phyloP scores from a whole-genome alignment of 2,329 filamentous ascomycete genomes.

The Fusarium begoniae region DNA sequence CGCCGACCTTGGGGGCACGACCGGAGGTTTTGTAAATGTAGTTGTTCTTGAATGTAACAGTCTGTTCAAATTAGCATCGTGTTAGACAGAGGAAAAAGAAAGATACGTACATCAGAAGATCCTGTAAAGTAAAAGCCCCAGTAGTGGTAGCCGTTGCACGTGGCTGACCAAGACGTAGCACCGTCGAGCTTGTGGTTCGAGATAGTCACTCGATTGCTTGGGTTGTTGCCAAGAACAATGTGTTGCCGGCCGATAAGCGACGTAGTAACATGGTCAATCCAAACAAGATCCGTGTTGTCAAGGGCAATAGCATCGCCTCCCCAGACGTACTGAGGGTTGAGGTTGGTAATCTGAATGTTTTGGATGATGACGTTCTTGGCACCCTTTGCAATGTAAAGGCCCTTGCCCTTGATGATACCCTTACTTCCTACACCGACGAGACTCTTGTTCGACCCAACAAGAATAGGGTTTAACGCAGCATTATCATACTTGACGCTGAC shows the following conservation, averaged over 20 bases:
- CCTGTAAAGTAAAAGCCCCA: conserved; percentile 66
- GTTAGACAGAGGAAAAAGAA: too few species aligned
- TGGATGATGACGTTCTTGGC: conserved; percentile 67
- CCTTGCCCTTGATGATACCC: conserved; percentile 67
- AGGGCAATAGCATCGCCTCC: conserved; percentile 67
- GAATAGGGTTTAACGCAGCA: conserved; percentile 60
- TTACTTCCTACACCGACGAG: conserved; percentile 61
- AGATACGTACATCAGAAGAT: conserved; percentile 46
- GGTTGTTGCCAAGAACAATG: background rate
- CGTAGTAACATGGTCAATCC: conserved; percentile 2
- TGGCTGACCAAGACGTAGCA: conserved; percentile 45
- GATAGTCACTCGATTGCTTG: background rate
- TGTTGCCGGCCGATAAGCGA: background rate
- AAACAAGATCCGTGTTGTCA: conserved; percentile 19
- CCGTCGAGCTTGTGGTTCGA: conserved; percentile 5
- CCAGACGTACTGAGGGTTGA: conserved; percentile 69
- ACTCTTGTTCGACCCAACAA: conserved; percentile 66
- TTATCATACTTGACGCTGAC: conserved; percentile 60
- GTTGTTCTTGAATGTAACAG: conserved; percentile 63
- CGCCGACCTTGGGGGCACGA: background rate
- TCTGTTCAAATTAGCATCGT: background rate
- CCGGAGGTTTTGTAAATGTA: conserved; percentile 52
- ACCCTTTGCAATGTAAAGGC: conserved; percentile 31
- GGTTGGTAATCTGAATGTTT: conserved; percentile 63
- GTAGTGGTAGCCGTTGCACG: conserved; percentile 67